phyloP scores from a whole-genome alignment of 352 stramenopile genomes.

The Phytopythium cucurbitacearum region DNA sequence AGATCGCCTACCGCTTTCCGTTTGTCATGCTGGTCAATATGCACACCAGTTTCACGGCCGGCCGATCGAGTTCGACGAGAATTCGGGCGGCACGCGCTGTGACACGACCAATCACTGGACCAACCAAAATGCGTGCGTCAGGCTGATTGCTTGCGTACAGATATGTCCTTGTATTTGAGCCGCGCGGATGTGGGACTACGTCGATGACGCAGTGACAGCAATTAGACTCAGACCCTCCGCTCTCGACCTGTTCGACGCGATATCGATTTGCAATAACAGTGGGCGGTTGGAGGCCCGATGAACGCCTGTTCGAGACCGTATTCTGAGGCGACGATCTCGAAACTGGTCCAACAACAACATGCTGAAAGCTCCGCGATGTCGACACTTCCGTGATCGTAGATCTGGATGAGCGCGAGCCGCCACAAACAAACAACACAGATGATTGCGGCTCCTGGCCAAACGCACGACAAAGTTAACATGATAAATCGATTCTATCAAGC shows the following conservation, averaged over 20 bases:
- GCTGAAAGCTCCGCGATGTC: conserved; percentile 28
- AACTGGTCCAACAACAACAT: conserved; percentile 44
- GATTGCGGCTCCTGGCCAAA: conserved; percentile 24
- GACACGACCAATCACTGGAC: conserved; percentile 58
- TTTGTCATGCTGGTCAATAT: conserved; percentile 12
- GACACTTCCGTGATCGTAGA: conserved; percentile 29
- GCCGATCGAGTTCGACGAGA: conserved; percentile 55
- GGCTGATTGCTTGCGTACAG: conserved; percentile 33
- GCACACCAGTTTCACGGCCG: conserved; percentile 29
- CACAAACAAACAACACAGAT: conserved; percentile 39
- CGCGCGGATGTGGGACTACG: conserved; percentile 38
- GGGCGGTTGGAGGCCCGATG: no score
- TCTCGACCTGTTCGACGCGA: background rate
- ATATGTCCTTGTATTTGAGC: conserved; percentile 21
- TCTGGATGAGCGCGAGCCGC: conserved; percentile 20
- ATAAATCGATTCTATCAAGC: background rate
- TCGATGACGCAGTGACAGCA: conserved; percentile 15
- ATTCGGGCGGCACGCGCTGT: conserved; percentile 49
- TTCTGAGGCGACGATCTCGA: conserved; percentile 8
- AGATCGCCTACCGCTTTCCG: background rate
- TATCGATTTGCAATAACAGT: background rate
- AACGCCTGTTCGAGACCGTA: no score
- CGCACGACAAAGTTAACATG: background rate
- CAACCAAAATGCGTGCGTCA: conserved; percentile 41
- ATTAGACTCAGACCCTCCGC: background rate